Percentiles rank a stretch among this genome's conserved stretches.
These are phyloP conservation scores for Castanea crenata DNA, from an alignment of 306 rosid genomes.

Conservation along the genomic window DNA sequence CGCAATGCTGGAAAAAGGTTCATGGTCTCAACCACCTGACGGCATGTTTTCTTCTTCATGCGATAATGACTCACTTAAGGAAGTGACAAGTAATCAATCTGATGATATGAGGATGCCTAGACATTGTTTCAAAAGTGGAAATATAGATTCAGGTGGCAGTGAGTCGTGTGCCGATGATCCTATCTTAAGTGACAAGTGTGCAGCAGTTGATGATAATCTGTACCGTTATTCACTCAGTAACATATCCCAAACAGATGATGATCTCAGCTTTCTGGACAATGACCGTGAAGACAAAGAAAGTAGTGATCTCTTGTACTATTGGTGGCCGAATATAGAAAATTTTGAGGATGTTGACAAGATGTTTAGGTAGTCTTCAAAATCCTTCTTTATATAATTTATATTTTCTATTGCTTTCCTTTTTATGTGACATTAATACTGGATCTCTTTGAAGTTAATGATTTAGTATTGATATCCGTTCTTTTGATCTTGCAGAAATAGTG, in stretches of 20 bases:
- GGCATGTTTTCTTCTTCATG: slow-evolving; percentile 50
- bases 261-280: slow-evolving; percentile 68
- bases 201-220: slow-evolving; percentile 46
- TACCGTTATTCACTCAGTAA: slow-evolving; percentile 49
- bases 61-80: slow-evolving; percentile 44
- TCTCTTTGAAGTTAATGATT: slow-evolving; percentile 2
- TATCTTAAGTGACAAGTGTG: slow-evolving; percentile 54
- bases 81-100: slow-evolving; percentile 35
- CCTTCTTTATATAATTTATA: neutral
- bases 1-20: slow-evolving; percentile 54
- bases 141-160: slow-evolving; percentile 41
- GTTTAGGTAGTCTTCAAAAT: slow-evolving; percentile 56
- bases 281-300: slow-evolving; percentile 36
- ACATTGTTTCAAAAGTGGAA: slow-evolving; percentile 41
- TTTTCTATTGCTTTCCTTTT: neutral
- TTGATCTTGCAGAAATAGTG: slow-evolving; percentile 61
- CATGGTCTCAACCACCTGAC: slow-evolving; percentile 55
- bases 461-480: neutral
- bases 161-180: slow-evolving; percentile 50
- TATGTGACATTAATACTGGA: slow-evolving; percentile 10
- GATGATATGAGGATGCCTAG: slow-evolving; percentile 41
- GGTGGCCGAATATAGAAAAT: slow-evolving; percentile 75
- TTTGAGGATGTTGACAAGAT: slow-evolving; percentile 88
- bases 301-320: slow-evolving; percentile 36
- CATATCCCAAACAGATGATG: slow-evolving; percentile 54